A percentile compares a stretch with the other conserved stretches of the same genome.
Evolutionary conservation across 2,329 filamentous ascomycete species (phyloP).

Genomic region (Scedosporium apiospermum): DNA sequence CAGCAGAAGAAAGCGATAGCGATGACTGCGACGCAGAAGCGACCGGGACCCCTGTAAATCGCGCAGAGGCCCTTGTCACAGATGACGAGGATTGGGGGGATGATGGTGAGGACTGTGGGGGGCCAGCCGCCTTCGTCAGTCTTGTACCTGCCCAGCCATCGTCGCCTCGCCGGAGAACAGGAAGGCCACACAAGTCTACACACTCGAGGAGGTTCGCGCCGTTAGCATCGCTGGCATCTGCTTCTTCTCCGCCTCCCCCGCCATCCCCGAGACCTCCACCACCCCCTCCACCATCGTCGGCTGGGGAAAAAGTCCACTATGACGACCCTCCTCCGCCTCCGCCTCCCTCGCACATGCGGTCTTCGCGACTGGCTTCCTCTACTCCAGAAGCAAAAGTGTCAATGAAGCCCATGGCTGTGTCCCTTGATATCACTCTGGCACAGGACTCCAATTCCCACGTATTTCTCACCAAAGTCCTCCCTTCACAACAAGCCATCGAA

Average conservation of each 20-base stretch:
- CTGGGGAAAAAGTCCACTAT: background rate
- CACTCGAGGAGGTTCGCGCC: background rate
- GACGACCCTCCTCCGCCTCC: conserved; percentile 27
- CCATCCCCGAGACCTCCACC: conserved; percentile 26
- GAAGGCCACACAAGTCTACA: background rate
- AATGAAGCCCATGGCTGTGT: background rate
- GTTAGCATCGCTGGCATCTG: background rate
- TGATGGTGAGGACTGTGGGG: background rate
- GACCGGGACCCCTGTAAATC: background rate
- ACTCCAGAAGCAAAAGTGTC: background rate
- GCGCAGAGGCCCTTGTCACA: background rate
- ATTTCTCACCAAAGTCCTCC: background rate
- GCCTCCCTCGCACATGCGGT: conserved; percentile 22
- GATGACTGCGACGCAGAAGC: conserved; percentile 2
- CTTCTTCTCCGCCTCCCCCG: background rate
- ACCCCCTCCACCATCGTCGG: conserved; percentile 14
- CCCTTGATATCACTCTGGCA: background rate
- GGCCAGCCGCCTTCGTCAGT: background rate
- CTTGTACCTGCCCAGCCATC: background rate
- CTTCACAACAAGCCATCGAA: conserved; percentile 22
- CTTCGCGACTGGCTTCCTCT: background rate
- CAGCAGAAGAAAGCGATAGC: conserved; percentile 11
- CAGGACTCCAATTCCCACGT: background rate
- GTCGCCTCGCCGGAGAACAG: background rate
- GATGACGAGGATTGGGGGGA: background rate